Percentiles rank a stretch among this genome's conserved stretches.
phyloP scores from a whole-genome alignment of 1,139 yeast species.

The Taphrina betulina region DNA sequence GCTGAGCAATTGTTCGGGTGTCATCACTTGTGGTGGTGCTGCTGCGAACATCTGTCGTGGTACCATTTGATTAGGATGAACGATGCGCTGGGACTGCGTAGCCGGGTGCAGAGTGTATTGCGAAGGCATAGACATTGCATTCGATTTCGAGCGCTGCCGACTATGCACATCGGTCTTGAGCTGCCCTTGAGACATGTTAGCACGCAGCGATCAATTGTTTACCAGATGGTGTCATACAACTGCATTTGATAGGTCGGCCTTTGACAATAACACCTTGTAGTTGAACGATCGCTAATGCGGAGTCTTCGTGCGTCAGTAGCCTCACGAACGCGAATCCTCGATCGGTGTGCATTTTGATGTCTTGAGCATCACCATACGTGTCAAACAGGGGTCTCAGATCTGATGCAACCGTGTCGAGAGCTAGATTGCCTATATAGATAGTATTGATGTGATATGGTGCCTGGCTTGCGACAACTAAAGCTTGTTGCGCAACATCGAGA shows the following conservation, averaged over 20 bases:
- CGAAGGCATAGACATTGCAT: too few relatives aligned
- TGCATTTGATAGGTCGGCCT: constrained; percentile 78
- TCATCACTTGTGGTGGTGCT: too few relatives aligned
- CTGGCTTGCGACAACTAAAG: constrained; percentile 11
- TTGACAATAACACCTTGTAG: constrained; percentile 70
- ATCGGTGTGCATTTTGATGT: constrained; percentile 76
- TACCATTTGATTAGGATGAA: too few relatives aligned
- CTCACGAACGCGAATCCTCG: constrained; percentile 82
- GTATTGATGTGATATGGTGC: constrained; percentile 53
- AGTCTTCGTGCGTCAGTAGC: constrained; percentile 82
- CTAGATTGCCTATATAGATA: constrained; percentile 80
- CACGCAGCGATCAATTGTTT: too few relatives aligned
- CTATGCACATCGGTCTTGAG: too few relatives aligned
- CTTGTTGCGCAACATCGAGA: constrained; percentile 2
- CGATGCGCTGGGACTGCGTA: too few relatives aligned
- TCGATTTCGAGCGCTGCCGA: too few relatives aligned
- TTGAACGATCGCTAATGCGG: constrained; percentile 83
- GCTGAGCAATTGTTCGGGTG: too few relatives aligned
- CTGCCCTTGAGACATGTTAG: not conserved
- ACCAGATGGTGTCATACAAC: too few relatives aligned
- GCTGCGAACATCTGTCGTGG: too few relatives aligned
- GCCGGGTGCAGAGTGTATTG: too few relatives aligned
- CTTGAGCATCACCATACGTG: constrained; percentile 77
- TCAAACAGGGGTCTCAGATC: constrained; percentile 76
- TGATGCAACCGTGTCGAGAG: constrained; percentile 69